Evolutionary conservation across 805 yeast species (phyloP).

Genomic region (Metschnikowia borealis): DNA sequence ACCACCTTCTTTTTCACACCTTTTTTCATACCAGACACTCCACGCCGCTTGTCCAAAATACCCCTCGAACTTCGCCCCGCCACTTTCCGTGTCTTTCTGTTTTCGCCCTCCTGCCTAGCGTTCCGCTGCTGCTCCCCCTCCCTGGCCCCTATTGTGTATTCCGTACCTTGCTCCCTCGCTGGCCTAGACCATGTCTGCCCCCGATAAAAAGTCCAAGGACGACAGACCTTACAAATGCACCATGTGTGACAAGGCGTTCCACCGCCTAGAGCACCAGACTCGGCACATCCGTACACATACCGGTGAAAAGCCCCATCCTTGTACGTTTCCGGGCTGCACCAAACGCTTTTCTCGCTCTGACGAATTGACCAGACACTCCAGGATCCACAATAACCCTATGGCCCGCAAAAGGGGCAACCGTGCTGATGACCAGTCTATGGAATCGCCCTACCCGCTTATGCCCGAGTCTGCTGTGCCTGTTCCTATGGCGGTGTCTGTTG

Average conservation of each 20-base stretch:
- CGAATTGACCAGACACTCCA: constrained; percentile 79
- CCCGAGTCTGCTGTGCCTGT: constrained; percentile 7
- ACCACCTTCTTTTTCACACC: neutral
- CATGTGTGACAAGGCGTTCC: constrained; percentile 80
- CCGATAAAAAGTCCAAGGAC: constrained; percentile 13
- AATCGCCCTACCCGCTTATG: constrained; percentile 8
- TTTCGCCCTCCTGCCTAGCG: no score
- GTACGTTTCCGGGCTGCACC: constrained; percentile 79
- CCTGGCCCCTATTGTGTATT: neutral
- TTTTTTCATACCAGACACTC: neutral
- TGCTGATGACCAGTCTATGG: constrained; percentile 6
- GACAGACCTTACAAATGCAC: constrained; percentile 80
- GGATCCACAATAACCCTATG: constrained; percentile 67
- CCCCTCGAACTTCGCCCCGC: no score
- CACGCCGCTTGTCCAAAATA: neutral
- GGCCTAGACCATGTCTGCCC: constrained; percentile 3
- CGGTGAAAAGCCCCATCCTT: constrained; percentile 87
- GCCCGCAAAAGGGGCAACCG: constrained; percentile 13
- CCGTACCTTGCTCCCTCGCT: neutral
- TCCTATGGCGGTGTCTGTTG: constrained; percentile 24
- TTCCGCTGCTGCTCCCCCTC: neutral
- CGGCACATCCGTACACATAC: constrained; percentile 91
- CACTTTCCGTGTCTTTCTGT: no score
- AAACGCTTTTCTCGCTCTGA: constrained; percentile 78
- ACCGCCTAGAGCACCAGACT: constrained; percentile 85